Base-by-base conservation (phyloP, 345 rosid species). In the Eutrema yunnanense region DNA sequence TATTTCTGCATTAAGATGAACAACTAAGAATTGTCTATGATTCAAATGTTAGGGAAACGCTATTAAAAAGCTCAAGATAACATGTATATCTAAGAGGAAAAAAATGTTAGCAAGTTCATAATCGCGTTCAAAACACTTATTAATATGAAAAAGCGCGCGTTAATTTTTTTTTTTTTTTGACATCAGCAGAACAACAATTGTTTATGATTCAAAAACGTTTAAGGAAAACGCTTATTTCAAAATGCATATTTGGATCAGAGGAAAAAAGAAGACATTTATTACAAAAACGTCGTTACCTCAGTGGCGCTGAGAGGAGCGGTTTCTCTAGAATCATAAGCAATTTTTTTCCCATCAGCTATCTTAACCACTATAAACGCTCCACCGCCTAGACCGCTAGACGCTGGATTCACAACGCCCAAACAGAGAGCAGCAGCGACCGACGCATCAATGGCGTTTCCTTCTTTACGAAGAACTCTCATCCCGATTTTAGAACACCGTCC, bases 361-460 rank as follows among this genome's bases (percentile, higher is more conserved):
- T 82, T 64, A 32, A 84, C 49, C 8, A 88, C 27, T 80, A 77
- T 80, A 55, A 88, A 88, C 16, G 83, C 80, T 72, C 90, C 90
- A 36, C 93, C 93, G 2, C 93, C 90, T 8, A 84, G 59, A 54
- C 90, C 92, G 47, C 88, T 86, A 6, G 90, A 84, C 13, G 87
- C 84, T 1, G 90, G 74, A 74, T 80, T 82, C 9, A 86, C 87
- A 51, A 88, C 90, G n/a, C 88, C 90, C 66, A 81, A 70, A 69
- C 90, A 88, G 3, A 86, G 64, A 4, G 86, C 55, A 9, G 85
- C 75, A 6, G 87, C 94, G 6, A 84, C 87, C 0, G 90, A 72
- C 6, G 87, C 87, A 78, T 88, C 94, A 5, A 86, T 71, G 1
- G 89, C 90, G 50, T 84, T 77, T 22, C 90, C 93, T 55, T 90